Evolutionary conservation across 2,329 filamentous ascomycete species (phyloP).

Genomic region (Colletotrichum graminicola): DNA sequence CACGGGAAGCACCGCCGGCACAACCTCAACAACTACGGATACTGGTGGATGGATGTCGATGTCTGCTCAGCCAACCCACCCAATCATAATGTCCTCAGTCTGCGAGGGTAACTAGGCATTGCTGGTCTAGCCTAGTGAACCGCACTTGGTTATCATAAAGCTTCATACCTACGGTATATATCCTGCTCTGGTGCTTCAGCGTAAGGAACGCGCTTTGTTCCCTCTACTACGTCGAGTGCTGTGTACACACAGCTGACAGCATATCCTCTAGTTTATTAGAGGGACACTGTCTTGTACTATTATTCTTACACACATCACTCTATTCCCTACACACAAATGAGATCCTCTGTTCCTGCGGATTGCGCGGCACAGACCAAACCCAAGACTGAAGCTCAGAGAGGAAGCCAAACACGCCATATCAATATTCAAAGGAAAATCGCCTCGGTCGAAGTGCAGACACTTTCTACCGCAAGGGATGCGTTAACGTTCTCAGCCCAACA

Average conservation of each 20-base stretch:
- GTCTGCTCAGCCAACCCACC: not conserved
- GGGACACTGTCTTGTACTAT: not conserved
- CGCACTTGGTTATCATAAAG: slow-evolving; percentile 7
- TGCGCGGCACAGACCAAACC: not conserved
- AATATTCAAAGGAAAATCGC: not conserved
- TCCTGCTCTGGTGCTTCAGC: not conserved
- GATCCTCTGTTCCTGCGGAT: not conserved
- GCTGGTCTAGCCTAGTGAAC: slow-evolving; percentile 17
- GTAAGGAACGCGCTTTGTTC: not conserved
- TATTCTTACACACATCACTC: not conserved
- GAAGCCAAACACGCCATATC: not conserved
- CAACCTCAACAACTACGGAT: not conserved
- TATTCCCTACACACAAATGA: not conserved
- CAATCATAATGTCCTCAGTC: not conserved
- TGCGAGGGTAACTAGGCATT: not conserved
- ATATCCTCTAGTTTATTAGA: not conserved
- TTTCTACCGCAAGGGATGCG: not conserved
- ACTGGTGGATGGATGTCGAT: not conserved
- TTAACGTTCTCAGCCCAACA: not conserved
- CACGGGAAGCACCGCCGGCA: not conserved
- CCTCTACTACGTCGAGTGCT: not conserved
- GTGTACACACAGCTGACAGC: not conserved
- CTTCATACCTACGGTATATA: not conserved
- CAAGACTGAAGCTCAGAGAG: not conserved
- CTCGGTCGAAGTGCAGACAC: slow-evolving; percentile 5